Base-by-base conservation (phyloP, 805 yeast genomes). In the Myxozyma neotropica region DNA sequence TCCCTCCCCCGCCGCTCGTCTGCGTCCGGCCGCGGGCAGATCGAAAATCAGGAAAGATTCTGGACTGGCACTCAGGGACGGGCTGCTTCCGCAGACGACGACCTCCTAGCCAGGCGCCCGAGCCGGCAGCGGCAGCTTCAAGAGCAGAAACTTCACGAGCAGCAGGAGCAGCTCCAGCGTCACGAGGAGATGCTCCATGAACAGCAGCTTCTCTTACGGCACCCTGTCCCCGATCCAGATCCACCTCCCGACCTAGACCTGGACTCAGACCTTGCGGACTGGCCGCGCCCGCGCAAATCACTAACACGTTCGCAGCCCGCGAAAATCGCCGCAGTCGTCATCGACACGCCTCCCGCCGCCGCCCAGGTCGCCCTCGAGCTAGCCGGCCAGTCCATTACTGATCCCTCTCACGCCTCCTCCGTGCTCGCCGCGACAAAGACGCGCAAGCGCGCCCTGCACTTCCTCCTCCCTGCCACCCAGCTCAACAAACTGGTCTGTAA, bases 391-490 rank as follows among this genome's bases (percentile, higher is more conserved):
- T 13, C 59, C 36, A 29, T 23, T 17, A 47, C 52, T 13, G 42
- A 19, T 31, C 36, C 46, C 10, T 36, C 43, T 31, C 39, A 36
- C 46, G 40, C 46, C 27, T 36, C 45, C 19, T 55, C 53, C 8
- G 54, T 47, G 42, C 23, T 53, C 24, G 45, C 44, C 10, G 10
- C 57, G 23, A 47, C 49, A n/a, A 45, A 24, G 35, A 43, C 53
- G 27, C 49, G 40, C 35, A 55, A 61, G 46, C 60, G 66, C 13
- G 12, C 51, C 26, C 42, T 62, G 17, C 66, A 63, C 45, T 57
- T 63, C 42, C 54, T 63, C 21, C 48, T 63, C 24, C 66, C 66
- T 3, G 65, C 66, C 17, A 63, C 66, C 12, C 55, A 57, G 21
- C 40, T 57, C 49, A 63, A 60, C 53, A 56, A 48, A 31, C 59